These are phyloP conservation scores for Coriolopsis trogii DNA, from an alignment of 1,284 basidiomycete genomes.

Conservation along the genomic window DNA sequence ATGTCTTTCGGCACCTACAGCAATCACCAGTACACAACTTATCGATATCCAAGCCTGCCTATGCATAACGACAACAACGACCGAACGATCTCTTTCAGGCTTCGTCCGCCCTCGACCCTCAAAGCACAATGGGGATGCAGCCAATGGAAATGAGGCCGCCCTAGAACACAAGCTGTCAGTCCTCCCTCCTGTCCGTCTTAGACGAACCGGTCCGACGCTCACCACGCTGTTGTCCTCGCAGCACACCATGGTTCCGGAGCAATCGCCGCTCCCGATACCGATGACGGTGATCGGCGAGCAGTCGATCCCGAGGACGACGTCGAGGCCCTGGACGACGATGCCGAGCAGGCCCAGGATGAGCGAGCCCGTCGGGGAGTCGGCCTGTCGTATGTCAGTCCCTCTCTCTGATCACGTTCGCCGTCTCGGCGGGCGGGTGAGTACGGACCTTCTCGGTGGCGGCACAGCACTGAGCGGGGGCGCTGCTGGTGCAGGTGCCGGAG, in stretches of 20 bases:
- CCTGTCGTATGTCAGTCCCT: slow-evolving; percentile 9
- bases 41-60: too few relatives aligned
- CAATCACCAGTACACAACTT: too few relatives aligned
- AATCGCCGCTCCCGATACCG: slow-evolving; percentile 18
- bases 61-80: too few relatives aligned
- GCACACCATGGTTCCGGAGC: slow-evolving; percentile 39
- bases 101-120: background rate
- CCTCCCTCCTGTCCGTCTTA: too few relatives aligned
- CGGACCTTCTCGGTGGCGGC: slow-evolving; percentile 20
- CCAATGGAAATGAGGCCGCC: slow-evolving; percentile 13
- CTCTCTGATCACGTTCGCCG: background rate
- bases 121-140: background rate
- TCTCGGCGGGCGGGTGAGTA: background rate
- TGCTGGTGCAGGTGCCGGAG: slow-evolving; percentile 20
- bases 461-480: slow-evolving; percentile 32
- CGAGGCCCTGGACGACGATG: slow-evolving; percentile 14
- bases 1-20: too few relatives aligned
- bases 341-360: slow-evolving; percentile 19
- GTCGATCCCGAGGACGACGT: slow-evolving; percentile 14
- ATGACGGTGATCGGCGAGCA: slow-evolving; percentile 22
- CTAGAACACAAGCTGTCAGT: background rate
- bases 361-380: background rate
- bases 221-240: slow-evolving; percentile 42
- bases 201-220: slow-evolving; percentile 16
- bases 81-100: background rate